A percentile compares a stretch with the other conserved stretches of the same genome.
Conservation (phyloP, 2,329 filamentous ascomycete species). For the Xylaria sp. region DNA sequence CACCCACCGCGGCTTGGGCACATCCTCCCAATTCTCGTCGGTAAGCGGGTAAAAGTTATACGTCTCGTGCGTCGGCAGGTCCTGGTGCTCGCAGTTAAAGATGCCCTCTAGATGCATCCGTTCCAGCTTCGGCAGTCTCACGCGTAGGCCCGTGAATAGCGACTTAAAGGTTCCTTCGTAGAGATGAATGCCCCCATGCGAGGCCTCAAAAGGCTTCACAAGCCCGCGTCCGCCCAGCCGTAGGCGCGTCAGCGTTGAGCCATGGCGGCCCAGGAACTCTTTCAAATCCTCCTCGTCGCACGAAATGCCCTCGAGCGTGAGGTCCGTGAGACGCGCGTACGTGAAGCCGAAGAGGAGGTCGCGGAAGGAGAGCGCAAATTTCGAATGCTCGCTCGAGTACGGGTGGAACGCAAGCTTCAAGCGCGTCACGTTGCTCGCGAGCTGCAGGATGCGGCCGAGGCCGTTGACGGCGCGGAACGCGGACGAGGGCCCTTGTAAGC, state of each 20-base stretch:
- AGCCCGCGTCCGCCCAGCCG: conserved; percentile 43
- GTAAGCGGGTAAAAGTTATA: conserved; percentile 40
- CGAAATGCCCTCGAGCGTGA: conserved; percentile 40
- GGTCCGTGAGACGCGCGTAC: conserved; percentile 36
- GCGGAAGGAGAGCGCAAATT: conserved; percentile 38
- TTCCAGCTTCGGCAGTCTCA: conserved; percentile 35
- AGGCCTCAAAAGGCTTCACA: conserved; percentile 36
- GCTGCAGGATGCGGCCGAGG: conserved; percentile 39
- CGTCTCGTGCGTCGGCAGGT: conserved; percentile 35
- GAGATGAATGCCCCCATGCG: conserved; percentile 41
- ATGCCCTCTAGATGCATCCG: conserved; percentile 43
- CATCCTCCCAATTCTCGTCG: conserved; percentile 38
- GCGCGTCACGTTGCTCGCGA: conserved; percentile 34
- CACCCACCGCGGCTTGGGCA: conserved; percentile 29
- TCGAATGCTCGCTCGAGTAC: conserved; percentile 36
- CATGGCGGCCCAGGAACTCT: conserved; percentile 39
- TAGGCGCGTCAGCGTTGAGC: conserved; percentile 36
- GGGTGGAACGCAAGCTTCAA: conserved; percentile 40
- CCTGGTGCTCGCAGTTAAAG: conserved; percentile 38
- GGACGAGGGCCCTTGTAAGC: conserved; percentile 34
- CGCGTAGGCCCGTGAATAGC: conserved; percentile 38
- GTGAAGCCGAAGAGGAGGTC: conserved; percentile 37
- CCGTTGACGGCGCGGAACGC: conserved; percentile 39
- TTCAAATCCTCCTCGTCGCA: conserved; percentile 42
- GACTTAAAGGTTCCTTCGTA: conserved; percentile 41